Conservation (phyloP, 2,329 filamentous ascomycete species). For the Bipolaris victoriae region DNA sequence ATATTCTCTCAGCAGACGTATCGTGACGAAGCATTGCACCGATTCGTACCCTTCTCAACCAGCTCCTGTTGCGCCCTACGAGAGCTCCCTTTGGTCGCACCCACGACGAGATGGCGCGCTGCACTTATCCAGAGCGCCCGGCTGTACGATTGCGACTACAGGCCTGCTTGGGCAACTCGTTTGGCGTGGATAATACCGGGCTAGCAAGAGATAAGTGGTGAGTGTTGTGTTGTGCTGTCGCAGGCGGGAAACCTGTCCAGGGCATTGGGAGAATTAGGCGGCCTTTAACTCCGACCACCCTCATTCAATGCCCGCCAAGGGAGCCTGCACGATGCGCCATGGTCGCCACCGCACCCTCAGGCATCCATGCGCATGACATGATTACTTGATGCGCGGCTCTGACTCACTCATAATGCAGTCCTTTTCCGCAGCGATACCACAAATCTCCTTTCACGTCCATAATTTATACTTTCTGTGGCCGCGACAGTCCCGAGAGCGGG, state of each 20-base stretch:
- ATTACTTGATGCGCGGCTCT: conserved; percentile 20
- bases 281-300: conserved; percentile 28
- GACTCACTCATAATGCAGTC: conserved; percentile 16
- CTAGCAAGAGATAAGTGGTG: neutral
- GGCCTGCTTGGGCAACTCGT: conserved; percentile 17
- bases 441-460: neutral
- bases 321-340: conserved; percentile 3
- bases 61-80: conserved; percentile 8
- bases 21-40: neutral
- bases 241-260: conserved; percentile 7
- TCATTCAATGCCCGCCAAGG: conserved; percentile 17
- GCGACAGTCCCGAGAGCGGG: conserved; percentile 6
- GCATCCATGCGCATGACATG: conserved; percentile 7
- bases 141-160: conserved; percentile 1
- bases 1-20: conserved; percentile 11
- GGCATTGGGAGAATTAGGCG: conserved; percentile 21
- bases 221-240: conserved; percentile 12
- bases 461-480: neutral
- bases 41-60: conserved; percentile 10
- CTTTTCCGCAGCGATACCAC: neutral
- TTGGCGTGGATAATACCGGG: neutral
- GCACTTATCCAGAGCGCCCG: neutral
- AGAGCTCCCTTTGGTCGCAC: conserved; percentile 6
- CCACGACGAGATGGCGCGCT: conserved; percentile 9
- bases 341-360: conserved; percentile 11